Evolutionary conservation across 2,329 filamentous ascomycete species (phyloP), one percentile per base, ranked within the genome.

Genomic region (Emericellopsis cladophorae): DNA sequence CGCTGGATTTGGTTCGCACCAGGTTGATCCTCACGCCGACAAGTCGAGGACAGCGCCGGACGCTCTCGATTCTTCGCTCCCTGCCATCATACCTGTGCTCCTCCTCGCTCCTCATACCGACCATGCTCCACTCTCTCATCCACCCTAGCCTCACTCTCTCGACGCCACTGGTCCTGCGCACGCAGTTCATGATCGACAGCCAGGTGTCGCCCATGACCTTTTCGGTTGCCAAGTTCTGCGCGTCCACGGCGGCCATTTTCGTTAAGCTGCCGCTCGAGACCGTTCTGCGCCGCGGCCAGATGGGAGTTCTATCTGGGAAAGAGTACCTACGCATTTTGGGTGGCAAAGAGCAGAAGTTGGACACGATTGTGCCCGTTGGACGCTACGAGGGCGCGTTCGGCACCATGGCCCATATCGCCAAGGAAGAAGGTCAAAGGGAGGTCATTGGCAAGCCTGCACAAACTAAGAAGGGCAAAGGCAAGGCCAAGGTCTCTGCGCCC

Each of bases 221-320:
- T 67, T 86, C 82, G 16, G 57, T 95, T 36, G 78, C 79, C 53
- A 85, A 85, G 40, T 95, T 96, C 61, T 69, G 85, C 49, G 79
- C 85, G 12, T 88, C 85, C 3, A 79, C 81, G 1, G 70, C 79
- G 2, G 89, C 94, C 38, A 74, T 96, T 26, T 84, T 92, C 51
- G 61, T 95, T 49, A 89, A 90, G 54, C 76, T 96, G 11, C 92
- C 92, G 0, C 68, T 96, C 5, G 92, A 98, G 62, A 96, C 90
- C 1, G 84, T 95, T 14, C 72, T 96, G 7, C 81, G 92, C 37
- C 78, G 92, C 44, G 90, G 86, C 5, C 92, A 98, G 60, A 81
- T 92, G 44, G 70, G 80, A 2, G 78, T 87, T 1, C 70, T 86
- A 36, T 70, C 71, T 14, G 69, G 70, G 12, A 69, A 71, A 2